Conservation (phyloP, 345 rosid genomes). For the Iberis pinnata region DNA sequence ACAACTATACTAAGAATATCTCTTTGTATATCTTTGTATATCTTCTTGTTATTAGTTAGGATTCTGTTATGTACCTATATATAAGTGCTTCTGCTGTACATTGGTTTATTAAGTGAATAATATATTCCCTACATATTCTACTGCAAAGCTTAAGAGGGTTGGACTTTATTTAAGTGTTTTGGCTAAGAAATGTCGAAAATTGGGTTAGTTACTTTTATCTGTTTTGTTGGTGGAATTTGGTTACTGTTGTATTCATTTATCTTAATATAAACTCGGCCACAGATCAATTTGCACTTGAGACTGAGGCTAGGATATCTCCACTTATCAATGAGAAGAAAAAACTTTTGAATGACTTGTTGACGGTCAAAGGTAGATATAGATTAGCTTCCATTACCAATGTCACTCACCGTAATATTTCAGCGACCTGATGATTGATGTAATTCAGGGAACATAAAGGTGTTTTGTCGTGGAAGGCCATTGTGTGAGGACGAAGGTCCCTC, state of each 20-base stretch:
- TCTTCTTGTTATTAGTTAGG: too few relatives aligned
- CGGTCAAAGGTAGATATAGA: slow-evolving; percentile 89
- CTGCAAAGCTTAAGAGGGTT: slow-evolving; percentile 90
- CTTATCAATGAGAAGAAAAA: slow-evolving; percentile 79
- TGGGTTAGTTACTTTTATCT: slow-evolving; percentile 43
- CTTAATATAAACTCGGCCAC: slow-evolving; percentile 37
- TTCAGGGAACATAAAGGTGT: slow-evolving; percentile 73
- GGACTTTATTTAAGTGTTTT: slow-evolving; percentile 89
- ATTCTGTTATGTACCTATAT: too few relatives aligned
- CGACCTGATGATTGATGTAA: slow-evolving; percentile 9
- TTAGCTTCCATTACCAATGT: slow-evolving; percentile 12
- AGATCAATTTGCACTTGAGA: slow-evolving; percentile 80
- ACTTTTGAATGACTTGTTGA: slow-evolving; percentile 81
- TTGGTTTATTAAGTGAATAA: too few relatives aligned
- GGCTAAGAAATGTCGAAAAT: slow-evolving; percentile 69
- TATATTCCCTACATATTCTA: too few relatives aligned
- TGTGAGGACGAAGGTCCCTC: slow-evolving; percentile 87
- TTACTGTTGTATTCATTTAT: slow-evolving; percentile 31
- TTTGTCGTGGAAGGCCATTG: slow-evolving; percentile 44
- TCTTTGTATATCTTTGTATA: too few relatives aligned
- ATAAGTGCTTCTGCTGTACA: too few relatives aligned
- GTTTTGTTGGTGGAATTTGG: slow-evolving; percentile 28
- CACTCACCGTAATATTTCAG: slow-evolving; percentile 7
- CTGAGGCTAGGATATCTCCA: slow-evolving; percentile 83
- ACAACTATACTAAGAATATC: too few relatives aligned